Percentiles rank a stretch among this genome's conserved stretches.
These are phyloP conservation scores for Dendryphion nanum DNA, from an alignment of 2,329 filamentous ascomycete genomes.

Conservation along the genomic window DNA sequence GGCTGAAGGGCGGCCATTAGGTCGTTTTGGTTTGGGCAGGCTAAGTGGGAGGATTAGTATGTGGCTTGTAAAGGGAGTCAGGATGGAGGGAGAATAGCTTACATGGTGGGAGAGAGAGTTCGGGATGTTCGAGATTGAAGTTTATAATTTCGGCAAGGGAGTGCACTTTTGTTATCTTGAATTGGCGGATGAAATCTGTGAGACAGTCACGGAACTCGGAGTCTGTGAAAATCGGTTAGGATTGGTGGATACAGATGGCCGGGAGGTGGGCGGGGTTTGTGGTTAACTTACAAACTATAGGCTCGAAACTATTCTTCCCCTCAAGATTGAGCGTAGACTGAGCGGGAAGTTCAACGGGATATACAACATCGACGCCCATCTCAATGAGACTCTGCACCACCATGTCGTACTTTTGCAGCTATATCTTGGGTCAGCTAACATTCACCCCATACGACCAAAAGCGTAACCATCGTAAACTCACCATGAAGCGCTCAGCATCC, in stretches of 20 bases:
- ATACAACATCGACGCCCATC: conserved; percentile 35
- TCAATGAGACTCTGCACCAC: conserved; percentile 35
- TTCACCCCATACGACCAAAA: conserved; percentile 1
- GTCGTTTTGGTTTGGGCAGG: conserved; percentile 35
- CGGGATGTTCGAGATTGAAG: conserved; percentile 37
- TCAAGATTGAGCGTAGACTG: conserved; percentile 30
- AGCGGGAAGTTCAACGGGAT: conserved; percentile 31
- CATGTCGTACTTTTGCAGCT: conserved; percentile 37
- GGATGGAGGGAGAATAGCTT: conserved; percentile 7
- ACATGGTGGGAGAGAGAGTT: conserved; percentile 33
- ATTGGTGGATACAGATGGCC: background rate
- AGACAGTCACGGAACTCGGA: conserved; percentile 36
- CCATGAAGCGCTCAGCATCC: conserved; percentile 39
- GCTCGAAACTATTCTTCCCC: conserved; percentile 35
- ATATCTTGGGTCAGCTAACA: conserved; percentile 3
- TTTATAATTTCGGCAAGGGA: conserved; percentile 39
- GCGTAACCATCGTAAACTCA: conserved; percentile 6
- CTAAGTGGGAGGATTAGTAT: conserved; percentile 8
- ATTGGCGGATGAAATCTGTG: conserved; percentile 33
- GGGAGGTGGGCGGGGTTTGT: no score
- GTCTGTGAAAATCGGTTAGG: conserved; percentile 23
- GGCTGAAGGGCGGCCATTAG: conserved; percentile 32
- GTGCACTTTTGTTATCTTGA: conserved; percentile 35
- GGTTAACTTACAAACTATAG: conserved; percentile 36
- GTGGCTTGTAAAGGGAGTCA: conserved; percentile 1